phyloP scores from a whole-genome alignment of 768 basidiomycete species.

The Pulveroboletus sp. region DNA sequence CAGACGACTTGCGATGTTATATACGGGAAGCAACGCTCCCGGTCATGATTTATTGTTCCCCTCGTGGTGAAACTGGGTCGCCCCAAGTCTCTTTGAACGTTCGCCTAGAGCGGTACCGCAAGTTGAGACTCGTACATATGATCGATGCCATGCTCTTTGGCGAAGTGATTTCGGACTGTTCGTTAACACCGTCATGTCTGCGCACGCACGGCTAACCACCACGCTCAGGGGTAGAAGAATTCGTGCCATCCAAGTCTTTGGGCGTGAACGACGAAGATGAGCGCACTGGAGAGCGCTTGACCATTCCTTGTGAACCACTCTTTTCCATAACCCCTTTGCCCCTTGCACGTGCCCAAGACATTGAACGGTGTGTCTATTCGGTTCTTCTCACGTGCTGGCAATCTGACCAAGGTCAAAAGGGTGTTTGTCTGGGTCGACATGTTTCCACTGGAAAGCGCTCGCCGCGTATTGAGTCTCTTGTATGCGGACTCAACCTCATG shows the following conservation, averaged over 20 bases:
- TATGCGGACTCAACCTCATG: constrained; percentile 28
- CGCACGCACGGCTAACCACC: constrained; percentile 2
- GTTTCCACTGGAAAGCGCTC: constrained; percentile 48
- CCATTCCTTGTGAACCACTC: constrained; percentile 39
- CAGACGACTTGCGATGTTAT: constrained; percentile 43
- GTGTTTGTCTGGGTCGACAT: constrained; percentile 46
- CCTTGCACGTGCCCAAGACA: constrained; percentile 37
- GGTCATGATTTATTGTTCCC: constrained; percentile 31
- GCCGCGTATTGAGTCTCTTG: constrained; percentile 35
- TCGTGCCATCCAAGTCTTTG: constrained; percentile 33
- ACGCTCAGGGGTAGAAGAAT: constrained; percentile 36
- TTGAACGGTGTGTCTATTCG: constrained; percentile 36
- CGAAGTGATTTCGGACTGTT: constrained; percentile 36
- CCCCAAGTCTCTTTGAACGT: constrained; percentile 30
- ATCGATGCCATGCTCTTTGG: constrained; percentile 31
- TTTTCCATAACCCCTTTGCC: constrained; percentile 33
- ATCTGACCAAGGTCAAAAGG: constrained; percentile 26
- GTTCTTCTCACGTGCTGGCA: not conserved
- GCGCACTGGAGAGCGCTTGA: constrained; percentile 37
- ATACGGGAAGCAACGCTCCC: constrained; percentile 46
- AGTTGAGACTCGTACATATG: constrained; percentile 44
- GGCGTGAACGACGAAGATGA: constrained; percentile 37
- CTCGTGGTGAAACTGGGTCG: constrained; percentile 30
- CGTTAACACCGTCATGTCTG: constrained; percentile 10
- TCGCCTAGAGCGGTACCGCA: constrained; percentile 46